Evolutionary conservation across 1,284 basidiomycete species (phyloP).

Genomic region (Meira nashicola): DNA sequence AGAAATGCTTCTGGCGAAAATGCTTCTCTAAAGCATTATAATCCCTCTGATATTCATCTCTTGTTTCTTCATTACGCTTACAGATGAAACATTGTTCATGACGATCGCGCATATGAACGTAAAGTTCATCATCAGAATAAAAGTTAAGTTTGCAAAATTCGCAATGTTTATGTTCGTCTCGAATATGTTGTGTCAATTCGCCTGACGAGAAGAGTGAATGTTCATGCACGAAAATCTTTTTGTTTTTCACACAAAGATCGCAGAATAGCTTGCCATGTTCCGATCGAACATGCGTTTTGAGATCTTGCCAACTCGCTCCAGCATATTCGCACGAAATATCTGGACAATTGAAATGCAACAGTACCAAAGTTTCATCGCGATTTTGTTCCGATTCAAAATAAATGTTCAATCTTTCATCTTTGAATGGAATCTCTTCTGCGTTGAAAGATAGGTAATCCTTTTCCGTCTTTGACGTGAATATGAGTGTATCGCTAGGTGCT

Average conservation of each 20-base stretch:
- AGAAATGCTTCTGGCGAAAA: slow-evolving; percentile 62
- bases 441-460: slow-evolving; percentile 33
- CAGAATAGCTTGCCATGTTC: slow-evolving; percentile 64
- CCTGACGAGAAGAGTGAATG: slow-evolving; percentile 75
- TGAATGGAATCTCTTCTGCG: slow-evolving; percentile 36
- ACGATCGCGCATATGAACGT: slow-evolving; percentile 81
- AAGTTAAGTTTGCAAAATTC: slow-evolving; percentile 85
- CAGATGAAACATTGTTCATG: slow-evolving; percentile 98
- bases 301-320: slow-evolving; percentile 78
- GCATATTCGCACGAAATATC: slow-evolving; percentile 67
- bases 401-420: slow-evolving; percentile 61
- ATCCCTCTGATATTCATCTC: slow-evolving; percentile 32
- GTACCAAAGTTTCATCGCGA: slow-evolving; percentile 87
- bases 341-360: slow-evolving; percentile 65
- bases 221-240: slow-evolving; percentile 95
- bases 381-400: slow-evolving; percentile 86
- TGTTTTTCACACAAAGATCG: slow-evolving; percentile 79
- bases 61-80: slow-evolving; percentile 29
- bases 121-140: slow-evolving; percentile 88
- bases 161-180: slow-evolving; percentile 75
- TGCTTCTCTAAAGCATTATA: slow-evolving; percentile 51
- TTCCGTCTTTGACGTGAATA: slow-evolving; percentile 70
- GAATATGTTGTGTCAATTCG: slow-evolving; percentile 68
- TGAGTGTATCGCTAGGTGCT: slow-evolving; percentile 71
- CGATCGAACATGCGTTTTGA: slow-evolving; percentile 73